These are phyloP conservation scores for Mycena amicta DNA, from an alignment of 768 basidiomycete genomes.

Conservation along the genomic window DNA sequence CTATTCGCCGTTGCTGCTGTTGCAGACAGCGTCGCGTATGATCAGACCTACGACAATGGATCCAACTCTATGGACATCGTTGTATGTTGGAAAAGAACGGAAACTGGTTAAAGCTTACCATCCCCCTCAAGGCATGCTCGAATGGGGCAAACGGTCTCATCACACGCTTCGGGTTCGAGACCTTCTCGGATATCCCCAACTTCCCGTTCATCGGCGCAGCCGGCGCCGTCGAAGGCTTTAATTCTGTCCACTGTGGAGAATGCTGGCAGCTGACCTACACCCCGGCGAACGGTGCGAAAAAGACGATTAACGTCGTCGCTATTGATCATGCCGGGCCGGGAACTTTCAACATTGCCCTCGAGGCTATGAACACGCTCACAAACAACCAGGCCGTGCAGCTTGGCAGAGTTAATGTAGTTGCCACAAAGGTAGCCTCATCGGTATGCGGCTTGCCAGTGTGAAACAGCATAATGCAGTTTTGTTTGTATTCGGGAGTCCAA, in stretches of 20 bases:
- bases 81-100: slow-evolving; percentile 15
- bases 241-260: slow-evolving; percentile 56
- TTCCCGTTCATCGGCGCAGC: slow-evolving; percentile 66
- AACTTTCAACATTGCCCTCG: slow-evolving; percentile 49
- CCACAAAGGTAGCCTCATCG: slow-evolving; percentile 45
- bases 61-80: slow-evolving; percentile 41
- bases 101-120: too few relatives aligned
- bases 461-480: not conserved
- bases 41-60: slow-evolving; percentile 52
- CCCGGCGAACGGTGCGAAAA: slow-evolving; percentile 29
- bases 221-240: slow-evolving; percentile 50
- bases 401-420: slow-evolving; percentile 50
- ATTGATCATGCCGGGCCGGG: slow-evolving; percentile 52
- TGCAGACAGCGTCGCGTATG: slow-evolving; percentile 42
- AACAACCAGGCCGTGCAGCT: slow-evolving; percentile 45
- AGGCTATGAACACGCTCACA: slow-evolving; percentile 60
- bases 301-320: slow-evolving; percentile 50
- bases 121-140: slow-evolving; percentile 38
- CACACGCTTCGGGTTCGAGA: slow-evolving; percentile 44
- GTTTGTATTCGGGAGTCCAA: not conserved
- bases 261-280: slow-evolving; percentile 63
- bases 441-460: slow-evolving; percentile 47
- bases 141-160: slow-evolving; percentile 54
- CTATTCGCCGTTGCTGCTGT: slow-evolving; percentile 27
- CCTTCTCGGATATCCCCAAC: slow-evolving; percentile 52